These are phyloP conservation scores for Ceratocystis papillata DNA, from an alignment of 2,329 filamentous ascomycete genomes.

Conservation along the genomic window DNA sequence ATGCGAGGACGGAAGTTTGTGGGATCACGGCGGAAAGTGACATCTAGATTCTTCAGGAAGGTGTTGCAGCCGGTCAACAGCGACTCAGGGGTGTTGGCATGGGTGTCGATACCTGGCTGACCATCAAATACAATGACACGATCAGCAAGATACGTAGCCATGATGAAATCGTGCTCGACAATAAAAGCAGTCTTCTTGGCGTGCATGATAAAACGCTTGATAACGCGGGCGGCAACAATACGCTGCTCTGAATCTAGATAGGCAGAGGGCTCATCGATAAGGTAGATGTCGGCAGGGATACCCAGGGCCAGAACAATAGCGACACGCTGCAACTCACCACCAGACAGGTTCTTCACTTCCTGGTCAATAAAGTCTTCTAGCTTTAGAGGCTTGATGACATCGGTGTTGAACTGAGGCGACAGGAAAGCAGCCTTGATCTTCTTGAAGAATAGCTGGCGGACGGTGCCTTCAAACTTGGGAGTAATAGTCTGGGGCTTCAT, in stretches of 20 bases:
- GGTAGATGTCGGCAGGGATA: constrained; percentile 91
- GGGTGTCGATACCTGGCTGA: constrained; percentile 74
- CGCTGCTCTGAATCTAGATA: constrained; percentile 99
- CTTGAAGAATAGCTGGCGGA: constrained; percentile 98
- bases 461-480: constrained; percentile 93
- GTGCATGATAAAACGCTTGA: constrained; percentile 99
- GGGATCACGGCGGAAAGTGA: constrained; percentile 96
- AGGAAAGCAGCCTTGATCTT: constrained; percentile 96
- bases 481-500: constrained; percentile 99
- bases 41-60: constrained; percentile 92
- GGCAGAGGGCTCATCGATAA: constrained; percentile 94
- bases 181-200: constrained; percentile 98
- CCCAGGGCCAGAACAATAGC: constrained; percentile 95
- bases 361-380: constrained; percentile 99
- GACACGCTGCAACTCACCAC: constrained; percentile 98
- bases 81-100: constrained; percentile 81
- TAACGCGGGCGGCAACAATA: constrained; percentile 93
- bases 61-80: constrained; percentile 91
- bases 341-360: constrained; percentile 96
- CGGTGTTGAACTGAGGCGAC: constrained; percentile 96
- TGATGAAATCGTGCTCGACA: constrained; percentile 99
- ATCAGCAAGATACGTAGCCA: constrained; percentile 68
- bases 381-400: constrained; percentile 98
- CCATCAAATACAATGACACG: constrained; percentile 98
- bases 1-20: constrained; percentile 94